A percentile compares a stretch with the other conserved stretches of the same genome.
These are phyloP conservation scores for Lolium multiflorum DNA, from an alignment of 176 grass and related monocot genomes.

Conservation along the genomic window DNA sequence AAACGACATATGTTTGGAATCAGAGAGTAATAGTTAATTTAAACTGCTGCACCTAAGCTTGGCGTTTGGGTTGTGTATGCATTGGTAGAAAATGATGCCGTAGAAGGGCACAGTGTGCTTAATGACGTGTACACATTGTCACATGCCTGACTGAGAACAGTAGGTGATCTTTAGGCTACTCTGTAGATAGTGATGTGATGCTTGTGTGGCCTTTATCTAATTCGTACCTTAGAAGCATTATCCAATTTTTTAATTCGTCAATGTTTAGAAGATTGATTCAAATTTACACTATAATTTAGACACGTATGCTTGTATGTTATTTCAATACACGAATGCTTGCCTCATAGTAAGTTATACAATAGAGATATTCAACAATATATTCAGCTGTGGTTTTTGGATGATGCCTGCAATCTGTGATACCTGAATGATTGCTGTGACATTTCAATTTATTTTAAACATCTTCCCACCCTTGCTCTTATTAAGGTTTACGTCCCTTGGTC, in stretches of 20 bases:
- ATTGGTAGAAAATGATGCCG: no score
- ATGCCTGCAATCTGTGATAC: neutral
- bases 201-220: neutral
- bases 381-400: neutral
- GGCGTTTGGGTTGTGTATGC: no score
- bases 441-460: slow-evolving; percentile 35
- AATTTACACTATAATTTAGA: neutral
- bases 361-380: neutral
- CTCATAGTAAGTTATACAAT: neutral
- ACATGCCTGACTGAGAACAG: neutral
- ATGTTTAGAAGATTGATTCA: neutral
- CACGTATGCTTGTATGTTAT: neutral
- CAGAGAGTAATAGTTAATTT: neutral
- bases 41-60: no score
- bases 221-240: neutral
- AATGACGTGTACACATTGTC: neutral
- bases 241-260: neutral
- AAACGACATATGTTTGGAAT: neutral
- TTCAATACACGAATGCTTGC: neutral
- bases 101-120: no score
- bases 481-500: slow-evolving; percentile 69
- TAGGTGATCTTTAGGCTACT: neutral
- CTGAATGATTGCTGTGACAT: neutral
- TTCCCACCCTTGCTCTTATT: slow-evolving; percentile 41
- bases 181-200: neutral